These are phyloP conservation scores for Inga laurina DNA, from an alignment of 306 rosid genomes.

Conservation along the genomic window DNA sequence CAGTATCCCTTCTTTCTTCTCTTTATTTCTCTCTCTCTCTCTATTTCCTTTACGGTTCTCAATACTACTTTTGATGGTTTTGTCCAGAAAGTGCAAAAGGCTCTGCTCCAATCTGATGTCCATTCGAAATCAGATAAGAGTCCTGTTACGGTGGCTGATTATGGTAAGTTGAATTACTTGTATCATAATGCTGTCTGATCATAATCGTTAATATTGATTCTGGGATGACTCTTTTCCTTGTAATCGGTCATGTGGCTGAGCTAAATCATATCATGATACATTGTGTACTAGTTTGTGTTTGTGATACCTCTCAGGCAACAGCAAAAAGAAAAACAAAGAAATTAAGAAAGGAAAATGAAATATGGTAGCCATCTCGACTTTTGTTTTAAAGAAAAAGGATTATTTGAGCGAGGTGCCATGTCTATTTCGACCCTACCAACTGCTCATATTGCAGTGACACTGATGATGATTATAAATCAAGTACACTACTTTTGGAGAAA, in stretches of 20 bases:
- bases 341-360: too few species aligned
- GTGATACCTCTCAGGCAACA: not conserved
- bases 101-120: conserved; percentile 78
- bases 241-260: not conserved
- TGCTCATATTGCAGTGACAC: too few species aligned
- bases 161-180: conserved; percentile 50
- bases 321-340: too few species aligned
- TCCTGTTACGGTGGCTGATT: conserved; percentile 98
- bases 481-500: too few species aligned
- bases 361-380: too few species aligned
- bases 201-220: not conserved
- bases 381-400: too few species aligned
- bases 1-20: not conserved
- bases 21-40: not conserved
- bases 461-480: too few species aligned
- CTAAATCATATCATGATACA: not conserved
- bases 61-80: conserved; percentile 6
- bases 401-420: too few species aligned
- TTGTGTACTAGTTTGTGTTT: not conserved
- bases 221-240: not conserved
- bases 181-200: not conserved
- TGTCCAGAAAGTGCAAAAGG: conserved; percentile 86
- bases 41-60: not conserved
- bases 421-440: too few species aligned
- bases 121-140: conserved; percentile 92